Conservation (phyloP, 352 stramenopile species). For the Globisporangium parvum region DNA sequence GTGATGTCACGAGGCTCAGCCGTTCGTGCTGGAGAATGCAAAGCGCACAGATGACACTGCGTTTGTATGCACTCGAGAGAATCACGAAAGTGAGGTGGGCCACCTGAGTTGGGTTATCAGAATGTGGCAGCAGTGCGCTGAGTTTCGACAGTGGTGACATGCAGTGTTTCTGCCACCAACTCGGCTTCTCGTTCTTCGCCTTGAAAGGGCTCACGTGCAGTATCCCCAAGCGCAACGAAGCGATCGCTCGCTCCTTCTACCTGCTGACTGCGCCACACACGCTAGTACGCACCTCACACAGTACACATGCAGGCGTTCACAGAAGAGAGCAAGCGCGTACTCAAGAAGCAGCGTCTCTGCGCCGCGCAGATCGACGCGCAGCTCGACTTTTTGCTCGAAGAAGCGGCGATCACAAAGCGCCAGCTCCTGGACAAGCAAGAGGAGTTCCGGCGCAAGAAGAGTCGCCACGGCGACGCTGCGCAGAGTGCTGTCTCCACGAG, state of each 20-base stretch:
- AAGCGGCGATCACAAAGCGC: conserved; percentile 54
- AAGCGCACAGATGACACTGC: too few relatives aligned
- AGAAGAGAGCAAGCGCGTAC: conserved; percentile 51
- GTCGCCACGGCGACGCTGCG: conserved; percentile 5
- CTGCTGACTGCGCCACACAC: too few relatives aligned
- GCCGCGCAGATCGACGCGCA: conserved; percentile 56
- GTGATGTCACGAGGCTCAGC: too few relatives aligned
- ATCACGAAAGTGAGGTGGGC: not conserved
- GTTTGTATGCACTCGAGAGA: not conserved
- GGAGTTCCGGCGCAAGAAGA: conserved; percentile 61
- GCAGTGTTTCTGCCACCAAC: not conserved
- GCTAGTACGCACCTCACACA: not conserved
- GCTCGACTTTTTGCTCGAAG: conserved; percentile 50
- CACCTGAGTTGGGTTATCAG: not conserved
- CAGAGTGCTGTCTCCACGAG: not conserved
- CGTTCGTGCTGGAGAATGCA: too few relatives aligned
- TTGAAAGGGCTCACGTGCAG: not conserved
- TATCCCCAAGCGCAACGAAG: not conserved
- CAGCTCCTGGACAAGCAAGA: conserved; percentile 51
- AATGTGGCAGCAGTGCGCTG: not conserved
- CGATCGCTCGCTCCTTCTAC: too few relatives aligned
- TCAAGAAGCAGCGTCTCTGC: conserved; percentile 69
- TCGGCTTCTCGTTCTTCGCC: not conserved
- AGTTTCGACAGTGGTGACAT: not conserved
- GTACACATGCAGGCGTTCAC: conserved; percentile 60